Percentiles rank a stretch among this genome's conserved stretches.
Evolutionary conservation across 1,284 basidiomycete species (phyloP).

Genomic region (Malassezia arunalokei): DNA sequence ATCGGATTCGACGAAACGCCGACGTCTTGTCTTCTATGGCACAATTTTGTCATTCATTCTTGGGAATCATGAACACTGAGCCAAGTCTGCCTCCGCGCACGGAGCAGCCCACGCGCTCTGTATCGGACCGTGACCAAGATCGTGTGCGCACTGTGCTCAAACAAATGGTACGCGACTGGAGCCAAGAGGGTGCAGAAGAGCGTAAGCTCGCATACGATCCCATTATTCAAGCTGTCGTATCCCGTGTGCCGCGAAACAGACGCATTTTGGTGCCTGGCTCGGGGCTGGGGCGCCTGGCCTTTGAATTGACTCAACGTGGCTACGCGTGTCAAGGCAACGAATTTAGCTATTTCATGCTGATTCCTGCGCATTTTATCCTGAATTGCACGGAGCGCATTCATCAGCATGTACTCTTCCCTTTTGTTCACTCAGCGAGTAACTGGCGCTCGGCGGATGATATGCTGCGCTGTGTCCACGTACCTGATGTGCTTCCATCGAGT

Average conservation of each 20-base stretch:
- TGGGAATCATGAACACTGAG: constrained; percentile 16
- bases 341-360: constrained; percentile 43
- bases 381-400: constrained; percentile 26
- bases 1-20: constrained; percentile 40
- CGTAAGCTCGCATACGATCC: constrained; percentile 30
- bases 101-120: constrained; percentile 1
- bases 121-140: constrained; percentile 35
- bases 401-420: constrained; percentile 37
- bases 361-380: constrained; percentile 41
- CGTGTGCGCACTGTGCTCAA: constrained; percentile 42
- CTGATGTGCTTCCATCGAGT: constrained; percentile 34
- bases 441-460: constrained; percentile 32
- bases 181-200: constrained; percentile 25
- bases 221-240: constrained; percentile 25
- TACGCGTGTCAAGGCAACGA: constrained; percentile 43
- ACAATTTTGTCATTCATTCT: constrained; percentile 30
- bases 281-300: constrained; percentile 38
- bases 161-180: constrained; percentile 44
- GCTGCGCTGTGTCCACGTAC: constrained; percentile 29
- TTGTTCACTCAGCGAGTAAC: constrained; percentile 38
- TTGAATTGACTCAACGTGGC: constrained; percentile 32
- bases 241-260: constrained; percentile 17
- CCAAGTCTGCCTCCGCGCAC: constrained; percentile 6
- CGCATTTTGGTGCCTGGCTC: constrained; percentile 40
- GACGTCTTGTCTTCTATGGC: constrained; percentile 34